phyloP scores from a whole-genome alignment of 2,329 filamentous ascomycete genomes.

The Geosmithia putterillii region DNA sequence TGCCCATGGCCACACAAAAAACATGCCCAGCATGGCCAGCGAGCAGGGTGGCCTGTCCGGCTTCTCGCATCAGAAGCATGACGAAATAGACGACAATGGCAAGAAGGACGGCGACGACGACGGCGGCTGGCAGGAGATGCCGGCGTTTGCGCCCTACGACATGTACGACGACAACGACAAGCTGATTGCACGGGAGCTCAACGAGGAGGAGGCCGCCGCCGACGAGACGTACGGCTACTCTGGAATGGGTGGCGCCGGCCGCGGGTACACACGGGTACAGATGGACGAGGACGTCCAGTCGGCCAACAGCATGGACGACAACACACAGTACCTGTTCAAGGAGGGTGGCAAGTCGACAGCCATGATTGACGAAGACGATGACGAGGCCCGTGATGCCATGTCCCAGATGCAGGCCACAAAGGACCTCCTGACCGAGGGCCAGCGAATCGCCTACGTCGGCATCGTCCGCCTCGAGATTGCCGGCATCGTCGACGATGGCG shows the following conservation, averaged over 20 bases:
- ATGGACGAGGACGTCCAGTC: slow-evolving; percentile 92
- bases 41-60: slow-evolving; percentile 27
- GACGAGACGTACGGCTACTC: slow-evolving; percentile 58
- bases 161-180: slow-evolving; percentile 91
- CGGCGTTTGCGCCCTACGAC: slow-evolving; percentile 81
- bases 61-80: slow-evolving; percentile 72
- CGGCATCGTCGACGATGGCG: slow-evolving; percentile 59
- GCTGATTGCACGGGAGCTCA: slow-evolving; percentile 71
- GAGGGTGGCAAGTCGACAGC: slow-evolving; percentile 44
- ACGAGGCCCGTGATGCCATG: slow-evolving; percentile 74
- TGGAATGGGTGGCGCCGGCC: slow-evolving; percentile 77
- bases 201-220: slow-evolving; percentile 55
- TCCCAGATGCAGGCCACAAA: slow-evolving; percentile 94
- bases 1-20: slow-evolving; percentile 1
- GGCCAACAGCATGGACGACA: slow-evolving; percentile 91
- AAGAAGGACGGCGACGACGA: slow-evolving; percentile 38
- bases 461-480: slow-evolving; percentile 72
- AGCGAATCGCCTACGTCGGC: slow-evolving; percentile 92
- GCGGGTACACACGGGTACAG: slow-evolving; percentile 90
- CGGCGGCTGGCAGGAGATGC: slow-evolving; percentile 88
- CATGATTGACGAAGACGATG: slow-evolving; percentile 59
- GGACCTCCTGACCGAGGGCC: slow-evolving; percentile 85
- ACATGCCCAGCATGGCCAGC: slow-evolving; percentile 2
- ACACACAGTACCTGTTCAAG: slow-evolving; percentile 91
- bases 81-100: slow-evolving; percentile 28